Conservation (phyloP, 2,329 filamentous ascomycete species). For the Ceratocystis huliohia region DNA sequence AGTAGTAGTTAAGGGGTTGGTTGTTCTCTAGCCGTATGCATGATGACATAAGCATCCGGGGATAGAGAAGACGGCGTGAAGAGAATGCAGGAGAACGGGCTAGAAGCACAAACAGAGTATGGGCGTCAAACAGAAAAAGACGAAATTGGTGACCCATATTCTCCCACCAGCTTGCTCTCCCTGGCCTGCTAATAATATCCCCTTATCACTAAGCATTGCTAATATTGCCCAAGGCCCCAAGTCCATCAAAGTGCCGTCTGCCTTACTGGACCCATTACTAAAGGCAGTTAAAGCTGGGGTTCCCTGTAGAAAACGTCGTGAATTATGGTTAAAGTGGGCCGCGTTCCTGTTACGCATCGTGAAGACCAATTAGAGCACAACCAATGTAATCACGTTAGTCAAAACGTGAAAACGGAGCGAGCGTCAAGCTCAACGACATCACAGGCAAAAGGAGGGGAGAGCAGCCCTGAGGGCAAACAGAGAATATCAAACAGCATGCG, state of each 20-base stretch:
- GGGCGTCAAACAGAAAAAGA: neutral
- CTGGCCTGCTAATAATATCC: neutral
- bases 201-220: neutral
- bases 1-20: too few species aligned
- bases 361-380: constrained; percentile 3
- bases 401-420: neutral
- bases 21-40: too few species aligned
- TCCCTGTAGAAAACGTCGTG: constrained; percentile 8
- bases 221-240: neutral
- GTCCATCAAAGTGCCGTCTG: neutral
- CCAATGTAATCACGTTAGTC: constrained; percentile 10
- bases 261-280: neutral
- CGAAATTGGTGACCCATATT: neutral
- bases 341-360: neutral
- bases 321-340: neutral
- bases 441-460: neutral
- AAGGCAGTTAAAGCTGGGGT: neutral
- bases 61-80: neutral
- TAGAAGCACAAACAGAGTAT: neutral
- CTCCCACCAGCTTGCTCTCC: neutral
- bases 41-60: neutral
- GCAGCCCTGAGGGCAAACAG: neutral
- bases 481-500: neutral
- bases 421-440: constrained; percentile 2
- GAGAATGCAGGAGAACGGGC: neutral